Evolutionary conservation across 2,329 filamentous ascomycete species (phyloP).

Genomic region (Venturia nashicola): DNA sequence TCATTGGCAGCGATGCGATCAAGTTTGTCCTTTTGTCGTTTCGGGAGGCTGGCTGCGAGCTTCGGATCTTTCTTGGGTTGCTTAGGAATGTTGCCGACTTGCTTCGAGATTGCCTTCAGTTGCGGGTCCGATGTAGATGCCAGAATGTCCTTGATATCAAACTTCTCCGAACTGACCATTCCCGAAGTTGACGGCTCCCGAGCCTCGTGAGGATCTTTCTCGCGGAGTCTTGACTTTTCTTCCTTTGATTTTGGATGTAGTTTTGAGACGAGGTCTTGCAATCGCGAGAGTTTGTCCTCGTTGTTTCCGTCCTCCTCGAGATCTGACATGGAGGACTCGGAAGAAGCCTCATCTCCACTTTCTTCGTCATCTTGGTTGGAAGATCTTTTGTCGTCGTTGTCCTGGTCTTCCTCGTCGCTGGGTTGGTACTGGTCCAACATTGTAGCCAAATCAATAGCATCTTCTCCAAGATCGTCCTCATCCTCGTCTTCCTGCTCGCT

Average conservation of each 20-base stretch:
- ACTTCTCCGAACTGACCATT: slow-evolving; percentile 48
- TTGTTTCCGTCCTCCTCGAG: slow-evolving; percentile 24
- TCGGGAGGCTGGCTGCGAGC: slow-evolving; percentile 70
- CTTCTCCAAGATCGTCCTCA: slow-evolving; percentile 51
- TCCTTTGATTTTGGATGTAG: slow-evolving; percentile 36
- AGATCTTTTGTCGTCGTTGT: slow-evolving; percentile 18
- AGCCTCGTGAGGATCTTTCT: slow-evolving; percentile 42
- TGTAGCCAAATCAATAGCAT: slow-evolving; percentile 50
- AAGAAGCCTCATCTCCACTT: slow-evolving; percentile 26
- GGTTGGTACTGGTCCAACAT: slow-evolving; percentile 41
- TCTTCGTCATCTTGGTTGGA: slow-evolving; percentile 34
- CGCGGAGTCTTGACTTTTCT: slow-evolving; percentile 19
- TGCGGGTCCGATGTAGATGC: slow-evolving; percentile 59
- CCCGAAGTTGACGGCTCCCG: slow-evolving; percentile 49
- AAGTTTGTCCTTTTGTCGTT: slow-evolving; percentile 73
- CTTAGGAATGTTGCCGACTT: slow-evolving; percentile 10
- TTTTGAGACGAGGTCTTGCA: slow-evolving; percentile 57
- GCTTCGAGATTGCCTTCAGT: slow-evolving; percentile 45
- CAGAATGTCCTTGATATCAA: slow-evolving; percentile 65
- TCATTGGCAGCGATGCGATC: slow-evolving; percentile 75
- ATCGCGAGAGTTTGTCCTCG: slow-evolving; percentile 44
- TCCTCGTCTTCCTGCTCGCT: slow-evolving; percentile 29
- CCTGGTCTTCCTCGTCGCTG: slow-evolving; percentile 18
- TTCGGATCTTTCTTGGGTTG: slow-evolving; percentile 54
- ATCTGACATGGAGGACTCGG: slow-evolving; percentile 8